These are phyloP conservation scores for Annulohypoxylon moriforme DNA, from an alignment of 495 filamentous ascomycete species.

Conservation along the genomic window DNA sequence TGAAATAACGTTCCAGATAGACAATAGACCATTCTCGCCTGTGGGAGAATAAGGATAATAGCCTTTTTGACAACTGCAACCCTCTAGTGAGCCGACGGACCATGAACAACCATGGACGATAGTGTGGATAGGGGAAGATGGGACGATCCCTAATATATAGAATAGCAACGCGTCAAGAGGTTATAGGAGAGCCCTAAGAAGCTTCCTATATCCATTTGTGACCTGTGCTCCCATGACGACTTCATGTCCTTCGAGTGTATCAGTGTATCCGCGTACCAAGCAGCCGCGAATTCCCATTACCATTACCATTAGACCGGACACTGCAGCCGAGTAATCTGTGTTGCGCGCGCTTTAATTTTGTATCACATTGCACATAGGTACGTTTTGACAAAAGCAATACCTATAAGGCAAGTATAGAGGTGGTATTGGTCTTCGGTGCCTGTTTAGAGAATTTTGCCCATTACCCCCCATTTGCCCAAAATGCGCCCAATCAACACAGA, in stretches of 20 bases:
- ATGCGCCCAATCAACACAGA: not conserved
- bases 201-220: conserved; percentile 31
- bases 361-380: conserved; percentile 31
- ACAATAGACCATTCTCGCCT: conserved; percentile 8
- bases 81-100: conserved; percentile 40
- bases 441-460: conserved; percentile 27
- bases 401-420: conserved; percentile 45
- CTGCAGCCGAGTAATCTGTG: conserved; percentile 37
- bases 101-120: conserved; percentile 35
- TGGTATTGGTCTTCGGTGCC: conserved; percentile 41
- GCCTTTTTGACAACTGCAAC: conserved; percentile 44
- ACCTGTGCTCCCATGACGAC: conserved; percentile 37
- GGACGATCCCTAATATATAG: conserved; percentile 46
- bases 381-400: conserved; percentile 38
- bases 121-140: conserved; percentile 39
- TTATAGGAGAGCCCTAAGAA: conserved; percentile 39
- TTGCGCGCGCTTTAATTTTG: conserved; percentile 11
- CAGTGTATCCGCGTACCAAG: conserved; percentile 18
- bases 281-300: conserved; percentile 31
- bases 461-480: not conserved
- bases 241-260: conserved; percentile 31
- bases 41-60: conserved; percentile 39
- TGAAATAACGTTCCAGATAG: conserved; percentile 38
- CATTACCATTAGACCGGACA: conserved; percentile 38
- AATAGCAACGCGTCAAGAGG: conserved; percentile 43